Evolutionary conservation across 371 early-diverging fungal genomes (phyloP), one percentile per base, ranked within the genome.

Genomic region (Rhizomucor pusillus): DNA sequence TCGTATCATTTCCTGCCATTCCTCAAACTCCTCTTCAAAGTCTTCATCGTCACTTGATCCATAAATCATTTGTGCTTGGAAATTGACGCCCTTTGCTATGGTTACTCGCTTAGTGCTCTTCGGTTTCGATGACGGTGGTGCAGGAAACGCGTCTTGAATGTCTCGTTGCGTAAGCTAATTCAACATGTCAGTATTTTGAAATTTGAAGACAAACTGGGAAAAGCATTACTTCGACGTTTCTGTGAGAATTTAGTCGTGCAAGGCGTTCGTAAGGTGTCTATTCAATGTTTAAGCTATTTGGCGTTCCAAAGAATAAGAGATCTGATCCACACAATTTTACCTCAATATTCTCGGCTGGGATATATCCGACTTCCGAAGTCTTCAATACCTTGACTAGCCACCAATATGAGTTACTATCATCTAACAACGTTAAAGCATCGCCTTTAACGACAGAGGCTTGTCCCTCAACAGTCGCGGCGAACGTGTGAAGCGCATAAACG

Each of bases 351-450:
- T 96, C 97, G 6, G 97, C 97, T 10, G 97, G 98, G 47, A 98
- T 94, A 61, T 97, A 98, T 1, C 98, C 98, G 49, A 95, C 90
- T 67, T 92, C 91, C 13, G 86, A 85, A 14, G 88, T 89, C 65
- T 90, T 90, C 36, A 93, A 67, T 29, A 91, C 90, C 67, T 92
- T 89, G 24, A 98, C 92, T 18, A 97, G 79, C 98, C 98, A 98
- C 98, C 98, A 98, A 77, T 97, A 96, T 35, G 90, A 89, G 68
- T 98, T 95, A n/a, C 86, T 82, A 67, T 98, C 98, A 68, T 97
- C 97, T 40, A 97, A 73, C 54, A 97, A 75, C 41, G 89, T 90
- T 58, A 97, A 73, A 23, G 89, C 81, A 59, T 96, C 95, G 54
- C 92, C 92, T 59, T 92, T 86, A 16, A 90, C 83, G 4, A 97